Conservation (phyloP, 495 filamentous ascomycete genomes). For the Darksidea phi region DNA sequence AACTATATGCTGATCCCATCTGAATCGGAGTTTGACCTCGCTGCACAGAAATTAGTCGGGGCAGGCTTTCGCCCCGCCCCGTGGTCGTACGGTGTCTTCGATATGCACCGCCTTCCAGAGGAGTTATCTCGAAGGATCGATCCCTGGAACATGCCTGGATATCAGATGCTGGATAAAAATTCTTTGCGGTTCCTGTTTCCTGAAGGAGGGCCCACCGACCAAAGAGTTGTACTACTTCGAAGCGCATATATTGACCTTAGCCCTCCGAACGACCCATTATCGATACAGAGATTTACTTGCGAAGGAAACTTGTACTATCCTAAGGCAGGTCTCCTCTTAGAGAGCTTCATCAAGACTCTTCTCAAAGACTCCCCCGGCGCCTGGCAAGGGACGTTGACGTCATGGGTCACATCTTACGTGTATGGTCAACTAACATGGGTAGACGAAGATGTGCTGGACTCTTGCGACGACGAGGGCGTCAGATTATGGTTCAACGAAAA, state of each 20-base stretch:
- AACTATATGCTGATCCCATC: slow-evolving; percentile 14
- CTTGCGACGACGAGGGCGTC: slow-evolving; percentile 3
- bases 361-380: slow-evolving; percentile 2
- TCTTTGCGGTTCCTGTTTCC: slow-evolving; percentile 12
- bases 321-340: slow-evolving; percentile 5
- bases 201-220: background rate
- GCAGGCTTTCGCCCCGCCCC: slow-evolving; percentile 17
- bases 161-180: slow-evolving; percentile 12
- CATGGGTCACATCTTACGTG: slow-evolving; percentile 4
- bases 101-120: slow-evolving; percentile 5
- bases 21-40: slow-evolving; percentile 10
- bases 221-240: slow-evolving; percentile 16
- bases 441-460: slow-evolving; percentile 7
- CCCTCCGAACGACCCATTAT: too few relatives aligned
- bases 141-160: slow-evolving; percentile 7
- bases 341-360: slow-evolving; percentile 13
- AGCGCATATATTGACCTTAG: slow-evolving; percentile 8
- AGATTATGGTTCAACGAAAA: slow-evolving; percentile 17
- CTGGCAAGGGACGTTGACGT: background rate
- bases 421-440: slow-evolving; percentile 9
- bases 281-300: too few relatives aligned
- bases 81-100: slow-evolving; percentile 10
- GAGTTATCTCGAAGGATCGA: slow-evolving; percentile 5
- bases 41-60: slow-evolving; percentile 11
- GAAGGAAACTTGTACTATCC: slow-evolving; percentile 2